phyloP scores from a whole-genome alignment of 2,329 filamentous ascomycete species.

The Alternaria solani region DNA sequence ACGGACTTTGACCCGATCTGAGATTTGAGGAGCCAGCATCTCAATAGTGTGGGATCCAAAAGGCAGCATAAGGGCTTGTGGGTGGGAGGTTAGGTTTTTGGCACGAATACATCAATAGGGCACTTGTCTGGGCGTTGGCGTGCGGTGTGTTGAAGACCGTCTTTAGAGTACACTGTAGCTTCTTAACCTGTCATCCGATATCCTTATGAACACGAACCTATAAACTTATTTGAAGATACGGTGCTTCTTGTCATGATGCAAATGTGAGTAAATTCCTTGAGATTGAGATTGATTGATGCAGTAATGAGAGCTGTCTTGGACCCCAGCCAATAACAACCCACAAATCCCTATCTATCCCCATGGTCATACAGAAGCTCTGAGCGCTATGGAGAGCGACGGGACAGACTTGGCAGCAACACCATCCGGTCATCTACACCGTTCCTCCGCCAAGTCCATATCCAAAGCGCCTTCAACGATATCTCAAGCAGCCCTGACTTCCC shows the following conservation, averaged over 20 bases:
- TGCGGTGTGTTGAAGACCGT: slow-evolving; percentile 1
- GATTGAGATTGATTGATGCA: not conserved
- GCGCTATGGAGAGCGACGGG: not conserved
- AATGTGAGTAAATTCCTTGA: not conserved
- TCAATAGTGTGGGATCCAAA: not conserved
- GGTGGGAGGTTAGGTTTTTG: not conserved
- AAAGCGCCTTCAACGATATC: not conserved
- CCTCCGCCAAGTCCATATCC: not conserved
- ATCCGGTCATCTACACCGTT: not conserved
- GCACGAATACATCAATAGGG: not conserved
- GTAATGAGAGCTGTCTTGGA: not conserved
- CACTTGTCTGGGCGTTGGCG: not conserved
- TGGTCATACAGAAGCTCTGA: not conserved
- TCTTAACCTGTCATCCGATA: not conserved
- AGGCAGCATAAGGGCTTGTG: not conserved
- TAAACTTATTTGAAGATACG: too few relatives aligned
- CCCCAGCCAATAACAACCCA: not conserved
- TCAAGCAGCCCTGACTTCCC: not conserved
- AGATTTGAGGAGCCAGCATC: not conserved
- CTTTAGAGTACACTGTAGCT: slow-evolving; percentile 2
- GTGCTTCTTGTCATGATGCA: not conserved
- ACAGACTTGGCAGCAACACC: not conserved
- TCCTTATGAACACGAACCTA: not conserved
- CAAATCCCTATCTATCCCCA: not conserved
- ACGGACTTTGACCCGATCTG: slow-evolving; percentile 25